Base-by-base conservation (phyloP, 1,139 yeast species). In the Komagataea norvegica region DNA sequence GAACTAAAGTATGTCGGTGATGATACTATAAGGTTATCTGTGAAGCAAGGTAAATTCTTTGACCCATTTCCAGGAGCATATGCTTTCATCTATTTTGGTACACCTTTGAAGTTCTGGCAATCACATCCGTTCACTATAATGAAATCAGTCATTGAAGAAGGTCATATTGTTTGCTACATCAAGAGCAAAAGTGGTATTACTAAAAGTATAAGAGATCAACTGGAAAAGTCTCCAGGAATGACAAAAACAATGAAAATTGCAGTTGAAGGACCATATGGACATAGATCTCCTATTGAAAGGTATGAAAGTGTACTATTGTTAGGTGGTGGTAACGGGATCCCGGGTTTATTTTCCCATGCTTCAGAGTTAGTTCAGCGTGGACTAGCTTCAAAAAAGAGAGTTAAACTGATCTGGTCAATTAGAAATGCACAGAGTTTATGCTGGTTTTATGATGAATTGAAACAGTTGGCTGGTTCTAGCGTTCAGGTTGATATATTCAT, bases 241-340 rank as follows among this genome's bases (percentile, higher is more conserved):
- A n/a, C n/a, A n/a, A n/a, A n/a, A 49, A 29, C 27, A 17, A 22
- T 47, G 15, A 34, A 25, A 11, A 41, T 72, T 3, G 52, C 65
- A 7, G 57, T 76, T 11, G 83, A 77, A 46, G 83, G 83, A 1
- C 81, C 82, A 1, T 77, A 77, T 48, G 78, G 82, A 46, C 58
- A 62, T 48, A 56, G 67, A 48, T 54, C 74, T 48, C 72, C 85
- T 54, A 52, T 74, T 37, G 69, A 68, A 39, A 64, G 72, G 40
- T 79, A 73, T 52, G 76, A 73, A 36, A 70, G 67, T 33, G 65
- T 66, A 3, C 55, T 78, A 13, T 62, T 79, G 35, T 47, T 80
- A 36, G 78, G 78, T 2, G 81, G 87, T 48, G 86, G 87, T 37
- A 77, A 79, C 41, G 93, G 91, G 53, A 68, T 82, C 43, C 81